Evolutionary conservation across 2,329 filamentous ascomycete genomes (phyloP).

Genomic region (Aspergillus sojae): DNA sequence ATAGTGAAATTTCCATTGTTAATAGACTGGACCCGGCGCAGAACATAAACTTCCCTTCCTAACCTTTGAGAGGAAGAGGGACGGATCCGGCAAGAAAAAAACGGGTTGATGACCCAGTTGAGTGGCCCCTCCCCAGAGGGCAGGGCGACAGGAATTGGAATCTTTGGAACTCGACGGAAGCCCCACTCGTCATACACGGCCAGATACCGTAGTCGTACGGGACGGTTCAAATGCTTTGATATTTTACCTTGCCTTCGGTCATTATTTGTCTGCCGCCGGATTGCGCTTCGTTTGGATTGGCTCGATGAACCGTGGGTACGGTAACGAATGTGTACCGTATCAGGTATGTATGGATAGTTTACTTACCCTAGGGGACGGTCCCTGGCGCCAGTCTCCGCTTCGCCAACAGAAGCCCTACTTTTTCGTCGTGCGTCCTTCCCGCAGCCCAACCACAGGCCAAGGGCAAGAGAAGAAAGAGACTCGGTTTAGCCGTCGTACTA

Average conservation of each 20-base stretch:
- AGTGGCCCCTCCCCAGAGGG: conserved; percentile 1
- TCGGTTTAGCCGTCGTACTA: conserved; percentile 6
- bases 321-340: conserved; percentile 10
- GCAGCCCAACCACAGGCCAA: conserved; percentile 19
- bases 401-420: conserved; percentile 19
- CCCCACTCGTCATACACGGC: conserved; percentile 11
- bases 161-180: conserved; percentile 22
- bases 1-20: conserved; percentile 1
- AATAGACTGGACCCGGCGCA: neutral
- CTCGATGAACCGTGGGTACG: neutral
- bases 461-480: conserved; percentile 12
- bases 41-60: conserved; percentile 2
- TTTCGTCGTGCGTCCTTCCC: conserved; percentile 16
- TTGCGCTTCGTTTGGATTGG: neutral
- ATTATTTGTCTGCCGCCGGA: neutral
- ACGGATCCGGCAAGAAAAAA: conserved; percentile 2
- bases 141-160: conserved; percentile 14
- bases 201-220: conserved; percentile 10
- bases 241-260: neutral
- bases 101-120: conserved; percentile 6
- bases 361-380: conserved; percentile 10
- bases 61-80: neutral
- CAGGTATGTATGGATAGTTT: conserved; percentile 4
- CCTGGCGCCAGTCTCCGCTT: conserved; percentile 27
- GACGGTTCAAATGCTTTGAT: conserved; percentile 11